phyloP scores from a whole-genome alignment of 176 grass and related monocot species.

The Metroxylon sagu region DNA sequence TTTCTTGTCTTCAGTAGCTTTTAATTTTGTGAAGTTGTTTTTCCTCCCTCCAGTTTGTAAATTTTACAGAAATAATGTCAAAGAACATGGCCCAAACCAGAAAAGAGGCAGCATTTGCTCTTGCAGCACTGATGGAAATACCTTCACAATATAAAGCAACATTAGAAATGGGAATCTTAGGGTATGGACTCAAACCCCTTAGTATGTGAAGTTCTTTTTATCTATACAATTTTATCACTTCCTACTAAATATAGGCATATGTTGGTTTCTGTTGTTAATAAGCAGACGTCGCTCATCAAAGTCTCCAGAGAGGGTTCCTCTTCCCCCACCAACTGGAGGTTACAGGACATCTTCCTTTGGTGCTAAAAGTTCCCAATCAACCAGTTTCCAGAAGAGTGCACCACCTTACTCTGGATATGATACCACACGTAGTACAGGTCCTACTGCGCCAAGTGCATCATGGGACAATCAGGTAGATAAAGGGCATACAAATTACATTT shows the following conservation, averaged over 20 bases:
- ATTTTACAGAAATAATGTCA: conserved; percentile 15
- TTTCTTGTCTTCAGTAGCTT: not conserved
- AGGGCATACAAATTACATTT: not conserved
- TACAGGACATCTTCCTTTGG: not conserved
- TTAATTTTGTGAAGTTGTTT: not conserved
- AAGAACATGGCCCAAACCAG: conserved; percentile 14
- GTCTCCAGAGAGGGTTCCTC: conserved; percentile 7
- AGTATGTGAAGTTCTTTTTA: not conserved
- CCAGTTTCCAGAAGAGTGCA: not conserved
- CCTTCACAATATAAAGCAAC: conserved; percentile 19
- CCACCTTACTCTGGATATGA: not conserved
- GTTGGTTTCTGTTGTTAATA: not conserved
- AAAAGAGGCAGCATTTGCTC: conserved; percentile 15
- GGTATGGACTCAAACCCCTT: not conserved
- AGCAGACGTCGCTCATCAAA: not conserved
- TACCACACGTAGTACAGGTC: not conserved
- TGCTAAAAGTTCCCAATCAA: not conserved
- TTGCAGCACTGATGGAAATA: conserved; percentile 20
- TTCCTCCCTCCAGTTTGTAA: conserved; percentile 16
- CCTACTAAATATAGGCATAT: not conserved
- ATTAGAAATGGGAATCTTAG: conserved; percentile 14
- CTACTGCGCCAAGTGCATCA: conserved; percentile 5
- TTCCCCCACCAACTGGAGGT: conserved; percentile 10
- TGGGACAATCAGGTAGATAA: not conserved
- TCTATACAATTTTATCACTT: not conserved